Conservation (phyloP, 2,329 filamentous ascomycete genomes). For the Lasiodiplodia sp. region DNA sequence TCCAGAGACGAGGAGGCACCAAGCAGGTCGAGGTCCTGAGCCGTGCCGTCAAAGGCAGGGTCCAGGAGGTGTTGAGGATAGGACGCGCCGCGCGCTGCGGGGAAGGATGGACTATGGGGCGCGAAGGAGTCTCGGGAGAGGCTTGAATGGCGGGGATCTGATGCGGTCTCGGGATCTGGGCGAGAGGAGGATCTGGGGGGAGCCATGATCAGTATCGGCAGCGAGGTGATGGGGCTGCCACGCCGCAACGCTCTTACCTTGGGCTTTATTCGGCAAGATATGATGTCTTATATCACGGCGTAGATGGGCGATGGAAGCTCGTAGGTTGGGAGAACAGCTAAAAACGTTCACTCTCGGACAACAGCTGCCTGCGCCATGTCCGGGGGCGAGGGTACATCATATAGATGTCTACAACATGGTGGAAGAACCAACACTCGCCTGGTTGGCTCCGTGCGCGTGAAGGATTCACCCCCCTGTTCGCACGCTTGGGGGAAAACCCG, state of each 20-base stretch:
- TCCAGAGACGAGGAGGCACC: constrained; percentile 20
- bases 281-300: constrained; percentile 27
- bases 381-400: constrained; percentile 36
- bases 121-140: constrained; percentile 26
- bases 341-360: constrained; percentile 29
- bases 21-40: constrained; percentile 27
- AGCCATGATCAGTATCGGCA: constrained; percentile 42
- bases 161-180: constrained; percentile 14
- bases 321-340: constrained; percentile 24
- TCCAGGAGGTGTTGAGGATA: constrained; percentile 22
- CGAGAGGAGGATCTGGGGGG: constrained; percentile 33
- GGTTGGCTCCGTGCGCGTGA: constrained; percentile 40
- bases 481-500: constrained; percentile 34
- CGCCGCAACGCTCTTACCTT: constrained; percentile 25
- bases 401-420: constrained; percentile 31
- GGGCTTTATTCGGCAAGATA: constrained; percentile 15
- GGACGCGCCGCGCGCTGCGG: constrained; percentile 4
- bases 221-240: constrained; percentile 35
- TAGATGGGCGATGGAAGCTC: constrained; percentile 13
- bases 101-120: constrained; percentile 26
- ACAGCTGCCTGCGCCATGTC: constrained; percentile 42
- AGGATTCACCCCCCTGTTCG: constrained; percentile 43
- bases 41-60: constrained; percentile 19
- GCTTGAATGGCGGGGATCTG: constrained; percentile 20
- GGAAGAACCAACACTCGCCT: constrained; percentile 29